phyloP scores from a whole-genome alignment of 805 yeast genomes.

The Starmerella vitae region DNA sequence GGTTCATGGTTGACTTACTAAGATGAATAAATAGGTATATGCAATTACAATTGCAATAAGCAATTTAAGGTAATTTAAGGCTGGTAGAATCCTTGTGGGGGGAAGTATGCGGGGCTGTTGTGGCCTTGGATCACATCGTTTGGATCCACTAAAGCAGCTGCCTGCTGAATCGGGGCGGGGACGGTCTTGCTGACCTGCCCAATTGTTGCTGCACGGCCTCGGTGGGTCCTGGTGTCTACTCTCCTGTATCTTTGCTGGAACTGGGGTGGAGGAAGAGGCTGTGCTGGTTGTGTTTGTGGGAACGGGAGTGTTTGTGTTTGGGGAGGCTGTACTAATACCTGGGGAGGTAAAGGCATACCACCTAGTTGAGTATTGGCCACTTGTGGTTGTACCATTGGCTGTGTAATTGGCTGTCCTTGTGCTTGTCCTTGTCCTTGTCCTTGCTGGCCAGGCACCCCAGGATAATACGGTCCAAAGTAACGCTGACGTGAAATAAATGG shows the following conservation, averaged over 20 bases:
- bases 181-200: conserved; percentile 29
- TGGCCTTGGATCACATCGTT: conserved; percentile 29
- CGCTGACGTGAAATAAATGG: conserved; percentile 66
- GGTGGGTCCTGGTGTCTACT: not conserved
- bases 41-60: not conserved
- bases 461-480: conserved; percentile 34
- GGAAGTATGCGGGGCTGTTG: conserved; percentile 31
- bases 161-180: conserved; percentile 32
- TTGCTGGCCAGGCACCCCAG: conserved; percentile 3
- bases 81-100: conserved; percentile 27
- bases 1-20: conserved; percentile 6
- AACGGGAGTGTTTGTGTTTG: conserved; percentile 17
- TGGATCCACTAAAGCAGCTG: conserved; percentile 31
- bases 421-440: not conserved
- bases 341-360: no score
- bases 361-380: no score
- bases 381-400: no score
- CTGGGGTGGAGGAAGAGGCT: not conserved
- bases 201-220: conserved; percentile 29
- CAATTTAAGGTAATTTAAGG: no score
- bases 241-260: not conserved
- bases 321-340: no score
- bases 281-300: conserved; percentile 8
- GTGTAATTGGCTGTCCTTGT: no score
- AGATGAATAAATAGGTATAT: no score